Percentiles rank a stretch among this genome's conserved stretches.
These are phyloP conservation scores for Candida sanyaensis DNA, from an alignment of 1,139 yeast species.

Conservation along the genomic window DNA sequence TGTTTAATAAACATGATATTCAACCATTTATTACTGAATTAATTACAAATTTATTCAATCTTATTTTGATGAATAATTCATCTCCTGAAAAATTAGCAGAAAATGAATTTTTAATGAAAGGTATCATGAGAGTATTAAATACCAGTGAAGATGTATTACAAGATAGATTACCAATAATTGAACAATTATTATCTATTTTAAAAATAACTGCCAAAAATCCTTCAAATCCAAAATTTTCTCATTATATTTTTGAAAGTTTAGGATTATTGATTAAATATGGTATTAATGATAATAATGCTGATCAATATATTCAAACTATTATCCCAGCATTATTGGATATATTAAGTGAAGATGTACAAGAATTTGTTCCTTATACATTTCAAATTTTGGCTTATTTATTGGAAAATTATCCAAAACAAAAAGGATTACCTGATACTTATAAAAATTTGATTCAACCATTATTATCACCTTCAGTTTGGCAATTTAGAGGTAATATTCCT, in stretches of 20 bases:
- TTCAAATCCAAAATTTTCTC: conserved; percentile 91
- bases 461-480: conserved; percentile 90
- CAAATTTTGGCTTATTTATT: conserved; percentile 82
- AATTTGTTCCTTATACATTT: conserved; percentile 89
- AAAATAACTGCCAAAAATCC: conserved; percentile 82
- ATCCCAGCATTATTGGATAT: conserved; percentile 70
- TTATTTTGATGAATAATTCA: conserved; percentile 58
- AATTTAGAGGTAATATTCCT: conserved; percentile 87
- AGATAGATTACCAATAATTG: conserved; percentile 48
- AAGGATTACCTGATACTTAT: conserved; percentile 63
- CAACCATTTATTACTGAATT: conserved; percentile 48
- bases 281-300: conserved; percentile 29
- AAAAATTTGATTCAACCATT: conserved; percentile 75
- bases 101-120: conserved; percentile 89
- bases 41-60: conserved; percentile 62
- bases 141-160: conserved; percentile 66
- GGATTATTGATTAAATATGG: conserved; percentile 70
- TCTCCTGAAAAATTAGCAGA: conserved; percentile 93
- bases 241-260: conserved; percentile 85
- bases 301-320: conserved; percentile 52
- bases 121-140: conserved; percentile 80
- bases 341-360: conserved; percentile 84
- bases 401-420: conserved; percentile 56
- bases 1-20: conserved; percentile 76
- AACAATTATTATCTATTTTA: conserved; percentile 70